Evolutionary conservation across 2,329 filamentous ascomycete genomes (phyloP).

Genomic region (Alternaria sp.): DNA sequence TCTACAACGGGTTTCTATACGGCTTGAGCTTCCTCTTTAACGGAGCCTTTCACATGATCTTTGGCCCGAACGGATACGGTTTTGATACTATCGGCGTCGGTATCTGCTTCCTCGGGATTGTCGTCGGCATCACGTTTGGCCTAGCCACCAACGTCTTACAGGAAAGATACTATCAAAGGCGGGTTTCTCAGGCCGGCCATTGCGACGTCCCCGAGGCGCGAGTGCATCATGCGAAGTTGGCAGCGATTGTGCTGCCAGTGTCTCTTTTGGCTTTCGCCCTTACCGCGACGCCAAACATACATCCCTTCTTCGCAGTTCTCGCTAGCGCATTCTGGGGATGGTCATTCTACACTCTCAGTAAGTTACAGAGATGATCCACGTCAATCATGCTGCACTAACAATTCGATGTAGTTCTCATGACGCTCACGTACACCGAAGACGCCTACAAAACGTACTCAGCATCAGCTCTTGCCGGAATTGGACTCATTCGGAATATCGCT

Average conservation of each 20-base stretch:
- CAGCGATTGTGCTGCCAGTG: conserved; percentile 47
- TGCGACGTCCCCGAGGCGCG: conserved; percentile 53
- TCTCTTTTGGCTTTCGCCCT: conserved; percentile 48
- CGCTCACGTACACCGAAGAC: conserved; percentile 58
- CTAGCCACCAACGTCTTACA: conserved; percentile 55
- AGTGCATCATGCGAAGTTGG: conserved; percentile 50
- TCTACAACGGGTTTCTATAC: conserved; percentile 59
- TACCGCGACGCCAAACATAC: conserved; percentile 31
- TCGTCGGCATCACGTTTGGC: conserved; percentile 52
- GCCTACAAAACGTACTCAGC: conserved; percentile 55
- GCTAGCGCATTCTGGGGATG: conserved; percentile 59
- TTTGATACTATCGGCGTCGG: conserved; percentile 51
- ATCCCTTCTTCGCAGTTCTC: conserved; percentile 55
- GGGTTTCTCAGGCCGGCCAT: conserved; percentile 39
- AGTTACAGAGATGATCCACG: not conserved
- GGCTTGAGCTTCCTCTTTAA: conserved; percentile 59
- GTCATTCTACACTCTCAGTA: conserved; percentile 57
- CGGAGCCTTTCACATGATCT: conserved; percentile 57
- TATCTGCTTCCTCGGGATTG: conserved; percentile 50
- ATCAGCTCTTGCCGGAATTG: conserved; percentile 51
- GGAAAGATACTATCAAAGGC: conserved; percentile 51
- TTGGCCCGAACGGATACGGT: conserved; percentile 53
- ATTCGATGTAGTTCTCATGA: conserved; percentile 49
- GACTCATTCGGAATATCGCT: conserved; percentile 47
- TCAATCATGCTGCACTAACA: not conserved